Evolutionary conservation across 371 early-diverging fungal genomes (phyloP), one percentile per base, ranked within the genome.

Genomic region (Lichtheimia ramosa): DNA sequence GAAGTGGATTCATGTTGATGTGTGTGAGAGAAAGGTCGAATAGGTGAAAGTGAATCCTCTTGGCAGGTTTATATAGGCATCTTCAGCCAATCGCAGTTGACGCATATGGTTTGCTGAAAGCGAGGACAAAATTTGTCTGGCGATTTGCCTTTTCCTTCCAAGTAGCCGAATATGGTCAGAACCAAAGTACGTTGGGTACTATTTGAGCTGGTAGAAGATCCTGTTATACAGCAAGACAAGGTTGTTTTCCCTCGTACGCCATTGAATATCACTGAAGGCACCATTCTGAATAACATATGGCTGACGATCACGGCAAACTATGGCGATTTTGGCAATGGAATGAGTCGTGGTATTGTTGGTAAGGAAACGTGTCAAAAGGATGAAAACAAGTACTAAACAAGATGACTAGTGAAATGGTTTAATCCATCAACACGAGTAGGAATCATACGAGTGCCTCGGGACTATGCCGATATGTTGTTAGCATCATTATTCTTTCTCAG

Each of bases 141-240:
- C 34, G 34, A 6, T 1, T 27, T 27, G 27, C 27, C 27, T 10
- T 34, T 34, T 34, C 10, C 10, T 34, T 34, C 8, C 10, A 1
- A 8, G 2, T 4, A 25, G 2, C 13, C 18, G 48, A 49, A 15
- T 58, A 79, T 79, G 79, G 80, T 79, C 14, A 68, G 80, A 28
- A 66, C 71, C 56, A 79, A 79, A 63, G 64, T 66, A 58, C 70
- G 80, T 34, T 79, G 80, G 80, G 58, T 76, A n/a, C 48, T 76
- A 43, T 76, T 79, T 54, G 71, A 76, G 48, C 50, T 79, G n/a
- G 64, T 65, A 1, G 61, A 74, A 34, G 79, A 69, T 63, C 76
- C 76, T n/a, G 46, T 66, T 5, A 49, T 76, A 25, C 58, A 68
- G 12, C 34, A 70, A 48, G 65, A 58, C 10, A 51, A 66, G 43